phyloP scores from a whole-genome alignment of 2,329 filamentous ascomycete genomes.

The Pleoardoris graminearum region DNA sequence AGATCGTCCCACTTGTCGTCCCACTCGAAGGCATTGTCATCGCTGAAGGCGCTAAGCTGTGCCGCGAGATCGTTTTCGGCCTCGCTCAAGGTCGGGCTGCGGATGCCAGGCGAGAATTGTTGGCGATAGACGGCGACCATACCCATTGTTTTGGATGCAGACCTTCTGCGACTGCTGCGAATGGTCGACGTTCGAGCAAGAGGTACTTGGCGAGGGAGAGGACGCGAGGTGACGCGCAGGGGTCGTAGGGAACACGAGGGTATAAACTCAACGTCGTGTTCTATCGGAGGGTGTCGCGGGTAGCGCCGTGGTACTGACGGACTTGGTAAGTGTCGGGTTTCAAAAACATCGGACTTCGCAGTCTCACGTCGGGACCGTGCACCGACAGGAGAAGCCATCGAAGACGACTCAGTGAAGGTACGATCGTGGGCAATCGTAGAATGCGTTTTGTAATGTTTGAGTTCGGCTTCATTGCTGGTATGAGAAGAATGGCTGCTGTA shows the following conservation, averaged over 20 bases:
- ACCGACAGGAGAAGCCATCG: conserved; percentile 25
- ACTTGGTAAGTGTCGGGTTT: conserved; percentile 21
- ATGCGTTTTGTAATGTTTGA: conserved; percentile 15
- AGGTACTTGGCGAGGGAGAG: conserved; percentile 19
- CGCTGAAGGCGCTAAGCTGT: conserved; percentile 38
- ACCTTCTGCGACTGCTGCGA: conserved; percentile 18
- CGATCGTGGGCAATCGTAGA: conserved; percentile 14
- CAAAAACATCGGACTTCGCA: conserved; percentile 18
- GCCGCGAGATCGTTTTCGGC: conserved; percentile 47
- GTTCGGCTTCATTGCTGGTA: conserved; percentile 44
- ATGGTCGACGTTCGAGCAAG: conserved; percentile 28
- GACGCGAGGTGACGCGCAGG: conserved; percentile 14
- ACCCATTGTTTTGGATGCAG: conserved; percentile 23
- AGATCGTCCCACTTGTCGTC: conserved; percentile 27
- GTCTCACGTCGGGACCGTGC: conserved; percentile 20
- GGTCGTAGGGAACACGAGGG: conserved; percentile 29
- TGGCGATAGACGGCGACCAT: conserved; percentile 26
- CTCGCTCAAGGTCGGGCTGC: conserved; percentile 54
- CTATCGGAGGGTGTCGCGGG: conserved; percentile 26
- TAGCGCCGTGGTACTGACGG: conserved; percentile 28
- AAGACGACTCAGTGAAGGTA: conserved; percentile 20
- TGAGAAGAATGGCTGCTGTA: conserved; percentile 47
- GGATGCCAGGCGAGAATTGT: conserved; percentile 4
- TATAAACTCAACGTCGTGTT: conserved; percentile 28
- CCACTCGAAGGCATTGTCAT: conserved; percentile 27